phyloP scores from a whole-genome alignment of 1,284 basidiomycete genomes.

The Gomphus bonarii region DNA sequence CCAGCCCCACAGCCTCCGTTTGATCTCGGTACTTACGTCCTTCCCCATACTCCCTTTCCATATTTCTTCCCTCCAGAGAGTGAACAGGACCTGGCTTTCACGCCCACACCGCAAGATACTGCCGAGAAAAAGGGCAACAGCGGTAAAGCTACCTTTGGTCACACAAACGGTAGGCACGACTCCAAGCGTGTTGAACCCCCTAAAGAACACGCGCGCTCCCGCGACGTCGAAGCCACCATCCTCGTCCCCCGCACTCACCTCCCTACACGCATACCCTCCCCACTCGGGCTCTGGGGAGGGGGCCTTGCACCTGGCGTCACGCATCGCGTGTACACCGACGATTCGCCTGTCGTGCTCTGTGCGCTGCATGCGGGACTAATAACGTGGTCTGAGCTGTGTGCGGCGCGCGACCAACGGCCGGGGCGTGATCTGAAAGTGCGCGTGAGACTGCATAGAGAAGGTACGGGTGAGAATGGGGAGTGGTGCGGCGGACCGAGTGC shows the following conservation, averaged over 20 bases:
- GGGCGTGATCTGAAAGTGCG: constrained; percentile 47
- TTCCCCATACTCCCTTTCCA: constrained; percentile 41
- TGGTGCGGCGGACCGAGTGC: constrained; percentile 6
- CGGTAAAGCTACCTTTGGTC: constrained; percentile 18
- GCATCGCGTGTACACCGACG: constrained; percentile 57
- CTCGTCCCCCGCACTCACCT: constrained; percentile 50
- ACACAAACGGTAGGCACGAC: not conserved
- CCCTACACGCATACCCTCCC: constrained; percentile 37
- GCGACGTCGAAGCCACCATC: constrained; percentile 50
- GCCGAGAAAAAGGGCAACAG: constrained; percentile 17
- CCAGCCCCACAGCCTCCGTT: constrained; percentile 30
- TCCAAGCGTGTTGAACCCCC: no score
- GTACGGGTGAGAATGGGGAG: constrained; percentile 13
- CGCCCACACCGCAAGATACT: constrained; percentile 13
- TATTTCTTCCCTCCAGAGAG: constrained; percentile 28
- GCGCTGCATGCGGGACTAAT: constrained; percentile 59
- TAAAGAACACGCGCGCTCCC: constrained; percentile 26
- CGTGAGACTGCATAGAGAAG: constrained; percentile 31
- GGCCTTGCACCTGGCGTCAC: constrained; percentile 29
- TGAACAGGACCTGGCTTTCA: constrained; percentile 17
- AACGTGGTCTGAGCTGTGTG: constrained; percentile 45
- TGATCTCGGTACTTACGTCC: constrained; percentile 57
- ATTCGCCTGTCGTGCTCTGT: constrained; percentile 63
- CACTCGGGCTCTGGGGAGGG: constrained; percentile 53
- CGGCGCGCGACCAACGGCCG: constrained; percentile 31